phyloP scores from a whole-genome alignment of 2,329 filamentous ascomycete species.

The Penicillium fuscoglaucum region DNA sequence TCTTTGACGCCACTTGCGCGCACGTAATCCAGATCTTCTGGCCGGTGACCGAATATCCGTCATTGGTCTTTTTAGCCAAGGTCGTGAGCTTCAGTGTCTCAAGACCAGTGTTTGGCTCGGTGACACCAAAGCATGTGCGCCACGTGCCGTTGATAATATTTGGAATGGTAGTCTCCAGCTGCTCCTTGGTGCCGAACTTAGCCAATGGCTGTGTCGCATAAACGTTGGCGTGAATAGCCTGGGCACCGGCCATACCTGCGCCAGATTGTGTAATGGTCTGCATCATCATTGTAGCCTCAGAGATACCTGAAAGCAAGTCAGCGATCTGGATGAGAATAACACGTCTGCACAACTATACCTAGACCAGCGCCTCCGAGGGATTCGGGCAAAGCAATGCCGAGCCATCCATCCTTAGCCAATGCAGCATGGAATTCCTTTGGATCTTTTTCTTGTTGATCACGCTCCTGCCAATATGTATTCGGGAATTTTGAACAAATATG shows the following conservation, averaged over 20 bases:
- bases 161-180: conserved; percentile 64
- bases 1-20: conserved; percentile 77
- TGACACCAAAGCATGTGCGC: conserved; percentile 78
- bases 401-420: conserved; percentile 73
- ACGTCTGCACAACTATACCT: conserved; percentile 36
- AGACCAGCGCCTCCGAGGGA: conserved; percentile 71
- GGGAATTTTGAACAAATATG: conserved; percentile 70
- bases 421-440: conserved; percentile 75
- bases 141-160: conserved; percentile 70
- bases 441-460: conserved; percentile 68
- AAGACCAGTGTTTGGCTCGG: conserved; percentile 78
- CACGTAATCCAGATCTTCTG: conserved; percentile 92
- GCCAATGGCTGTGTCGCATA: conserved; percentile 68
- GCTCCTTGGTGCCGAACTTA: conserved; percentile 67
- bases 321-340: conserved; percentile 26
- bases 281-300: conserved; percentile 84
- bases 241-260: conserved; percentile 71
- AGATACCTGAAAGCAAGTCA: conserved; percentile 51
- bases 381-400: conserved; percentile 77
- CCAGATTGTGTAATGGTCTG: conserved; percentile 74
- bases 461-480: conserved; percentile 72
- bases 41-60: conserved; percentile 67
- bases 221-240: conserved; percentile 59
- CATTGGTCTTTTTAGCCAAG: conserved; percentile 59
- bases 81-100: conserved; percentile 73